Evolutionary conservation across 176 grass and related monocot species (phyloP).

Genomic region (Eragrostis curvula): DNA sequence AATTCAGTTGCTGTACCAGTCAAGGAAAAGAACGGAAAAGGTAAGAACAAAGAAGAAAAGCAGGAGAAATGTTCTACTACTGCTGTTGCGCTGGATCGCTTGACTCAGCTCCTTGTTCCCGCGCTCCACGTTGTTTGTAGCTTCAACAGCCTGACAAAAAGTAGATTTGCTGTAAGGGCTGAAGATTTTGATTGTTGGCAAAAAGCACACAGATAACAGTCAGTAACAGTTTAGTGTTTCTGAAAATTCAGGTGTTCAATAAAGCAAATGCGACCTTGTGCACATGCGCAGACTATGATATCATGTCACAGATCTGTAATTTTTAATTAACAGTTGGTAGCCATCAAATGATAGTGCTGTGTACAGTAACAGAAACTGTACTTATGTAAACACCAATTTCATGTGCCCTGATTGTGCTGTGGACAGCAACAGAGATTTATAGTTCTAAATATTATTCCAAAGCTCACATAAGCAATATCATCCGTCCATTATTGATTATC

Average conservation of each 20-base stretch:
- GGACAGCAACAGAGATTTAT: constrained; percentile 2
- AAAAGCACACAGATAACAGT: neutral
- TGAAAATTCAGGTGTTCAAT: neutral
- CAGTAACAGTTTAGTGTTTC: neutral
- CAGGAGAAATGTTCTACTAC: constrained; percentile 94
- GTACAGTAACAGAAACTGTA: neutral
- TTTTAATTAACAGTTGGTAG: neutral
- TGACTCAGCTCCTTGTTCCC: constrained; percentile 91
- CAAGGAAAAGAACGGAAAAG: constrained; percentile 89
- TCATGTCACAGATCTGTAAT: neutral
- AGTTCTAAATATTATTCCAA: neutral
- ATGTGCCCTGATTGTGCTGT: neutral
- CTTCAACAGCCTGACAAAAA: constrained; percentile 81
- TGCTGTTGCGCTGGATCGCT: constrained; percentile 86
- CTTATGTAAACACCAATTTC: neutral
- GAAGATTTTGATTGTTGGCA: neutral
- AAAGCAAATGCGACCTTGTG: neutral
- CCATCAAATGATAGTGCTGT: neutral
- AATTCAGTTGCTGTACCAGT: constrained; percentile 76
- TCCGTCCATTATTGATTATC: neutral
- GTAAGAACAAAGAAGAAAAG: constrained; percentile 99
- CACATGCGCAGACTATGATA: neutral
- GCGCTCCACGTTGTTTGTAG: constrained; percentile 88
- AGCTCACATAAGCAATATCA: neutral
- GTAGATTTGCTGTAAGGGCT: constrained; percentile 12